Base-by-base conservation (phyloP, 495 filamentous ascomycete genomes). In the Gamarada debralockiae region DNA sequence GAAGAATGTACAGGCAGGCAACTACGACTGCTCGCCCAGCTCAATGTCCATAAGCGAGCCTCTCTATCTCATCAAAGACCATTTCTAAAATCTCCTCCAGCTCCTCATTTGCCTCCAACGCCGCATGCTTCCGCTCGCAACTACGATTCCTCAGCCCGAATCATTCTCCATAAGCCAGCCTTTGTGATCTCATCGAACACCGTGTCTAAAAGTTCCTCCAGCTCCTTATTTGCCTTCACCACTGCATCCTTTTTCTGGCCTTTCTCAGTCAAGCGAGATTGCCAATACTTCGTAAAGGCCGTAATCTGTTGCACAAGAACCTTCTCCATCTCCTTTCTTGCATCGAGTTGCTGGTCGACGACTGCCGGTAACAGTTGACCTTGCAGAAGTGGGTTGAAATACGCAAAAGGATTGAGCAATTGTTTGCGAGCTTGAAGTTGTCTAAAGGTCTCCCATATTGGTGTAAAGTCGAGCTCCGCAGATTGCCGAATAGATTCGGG, bases 271-370 rank as follows among this genome's bases (percentile, higher is more conserved):
- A 51, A 69, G 59, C 44, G 59, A 57, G 52, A 56, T 64, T 48
- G 76, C 79, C 73, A 86, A 46, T 73, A 73, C 64, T 79, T 81
- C 25, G 87, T 89, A 57, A 93, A 92, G 20, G 87, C 85, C 44
- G 84, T 86, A 58, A 96, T 93, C 13, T 84, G 82, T 18, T 83
- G 84, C 37, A 90, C 70, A 15, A 96, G 73, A 23, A 86, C 71
- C 15, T 84, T 86, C 55, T 96, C 90, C 2, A 96, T 70, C 67
- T 92, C 89, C 45, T 87, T 86, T 63, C 86, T 85, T 23, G 86
- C 87, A 64, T 91, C 88, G 15, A 84, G 71, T 70, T 84, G 78
- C 60, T 81, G 83, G 59, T 84, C 79, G 5, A 84, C 75, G 6
- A 84, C 81, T n/a, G 75, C 74, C 0, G 81, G 81, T 18, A 85